Percentiles rank a stretch among this genome's conserved stretches.
phyloP scores from a whole-genome alignment of 108 stramenopile genomes.

The Discostella stelligeroides region DNA sequence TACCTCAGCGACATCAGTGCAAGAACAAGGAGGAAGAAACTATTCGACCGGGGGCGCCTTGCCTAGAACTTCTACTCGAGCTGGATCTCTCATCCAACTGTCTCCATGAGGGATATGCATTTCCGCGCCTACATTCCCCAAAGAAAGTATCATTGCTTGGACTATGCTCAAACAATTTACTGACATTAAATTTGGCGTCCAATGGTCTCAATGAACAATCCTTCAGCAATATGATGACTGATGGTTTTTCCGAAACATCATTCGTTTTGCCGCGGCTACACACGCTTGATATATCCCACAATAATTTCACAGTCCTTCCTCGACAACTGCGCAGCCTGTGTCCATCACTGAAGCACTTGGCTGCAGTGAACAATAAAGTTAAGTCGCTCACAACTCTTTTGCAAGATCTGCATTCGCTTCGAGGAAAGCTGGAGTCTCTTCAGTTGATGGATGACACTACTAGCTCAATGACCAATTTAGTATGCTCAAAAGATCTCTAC shows the following conservation, averaged over 20 bases:
- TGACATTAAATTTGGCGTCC: constrained; percentile 29
- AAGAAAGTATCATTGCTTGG: constrained; percentile 20
- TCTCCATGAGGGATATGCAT: constrained; percentile 38
- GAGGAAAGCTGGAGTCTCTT: constrained; percentile 19
- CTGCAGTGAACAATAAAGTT: constrained; percentile 24
- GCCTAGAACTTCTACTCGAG: constrained; percentile 27
- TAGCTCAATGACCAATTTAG: constrained; percentile 28
- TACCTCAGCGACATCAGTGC: neutral
- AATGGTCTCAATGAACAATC: constrained; percentile 38
- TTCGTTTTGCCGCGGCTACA: constrained; percentile 18
- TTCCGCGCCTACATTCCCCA: constrained; percentile 2
- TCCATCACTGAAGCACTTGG: constrained; percentile 25
- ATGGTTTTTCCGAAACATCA: neutral
- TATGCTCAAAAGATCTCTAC: constrained; percentile 30
- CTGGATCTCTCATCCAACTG: constrained; percentile 40
- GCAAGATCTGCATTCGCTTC: constrained; percentile 28
- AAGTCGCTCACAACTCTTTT: constrained; percentile 30
- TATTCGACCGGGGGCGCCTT: neutral
- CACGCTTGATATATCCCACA: constrained; percentile 43
- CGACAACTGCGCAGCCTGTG: constrained; percentile 1
- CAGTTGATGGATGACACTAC: constrained; percentile 11
- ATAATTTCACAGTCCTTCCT: constrained; percentile 33
- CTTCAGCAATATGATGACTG: constrained; percentile 7
- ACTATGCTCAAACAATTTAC: constrained; percentile 15
- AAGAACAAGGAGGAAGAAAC: constrained; percentile 6